A percentile compares a stretch with the other conserved stretches of the same genome.
Conservation (phyloP, 345 rosid genomes). For the Microcos paniculata region DNA sequence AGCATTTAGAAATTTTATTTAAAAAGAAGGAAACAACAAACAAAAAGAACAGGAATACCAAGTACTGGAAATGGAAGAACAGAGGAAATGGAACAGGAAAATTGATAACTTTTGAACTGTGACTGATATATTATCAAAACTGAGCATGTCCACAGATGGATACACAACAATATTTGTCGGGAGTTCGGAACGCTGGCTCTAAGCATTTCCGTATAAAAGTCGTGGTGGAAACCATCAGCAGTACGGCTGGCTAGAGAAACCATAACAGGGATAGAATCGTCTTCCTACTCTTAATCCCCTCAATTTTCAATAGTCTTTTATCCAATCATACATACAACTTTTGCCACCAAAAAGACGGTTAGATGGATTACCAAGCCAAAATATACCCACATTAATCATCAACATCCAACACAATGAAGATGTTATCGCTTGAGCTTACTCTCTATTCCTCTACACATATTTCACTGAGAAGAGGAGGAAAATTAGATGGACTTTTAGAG, state of each 20-base stretch:
- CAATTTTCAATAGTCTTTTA: background rate
- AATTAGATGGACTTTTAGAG: no score
- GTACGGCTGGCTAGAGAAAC: background rate
- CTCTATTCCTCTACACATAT: background rate
- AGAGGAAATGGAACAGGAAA: background rate
- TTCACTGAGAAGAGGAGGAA: no score
- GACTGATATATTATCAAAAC: background rate
- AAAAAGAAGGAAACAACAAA: background rate
- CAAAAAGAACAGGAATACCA: background rate
- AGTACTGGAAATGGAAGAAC: background rate
- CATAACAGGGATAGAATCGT: background rate
- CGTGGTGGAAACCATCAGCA: background rate
- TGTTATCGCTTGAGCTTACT: background rate
- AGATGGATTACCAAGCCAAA: background rate
- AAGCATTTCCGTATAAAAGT: background rate
- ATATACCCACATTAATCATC: background rate
- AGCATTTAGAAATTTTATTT: no score
- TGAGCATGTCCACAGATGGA: background rate
- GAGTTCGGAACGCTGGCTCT: background rate
- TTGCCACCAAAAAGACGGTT: background rate
- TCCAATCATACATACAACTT: background rate
- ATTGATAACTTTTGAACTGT: background rate
- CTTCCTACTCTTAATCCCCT: background rate
- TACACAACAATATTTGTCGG: background rate
- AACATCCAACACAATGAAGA: background rate